These are phyloP conservation scores for Yamadazyma atmosphaerica DNA, from an alignment of 1,139 yeast genomes.

Conservation along the genomic window DNA sequence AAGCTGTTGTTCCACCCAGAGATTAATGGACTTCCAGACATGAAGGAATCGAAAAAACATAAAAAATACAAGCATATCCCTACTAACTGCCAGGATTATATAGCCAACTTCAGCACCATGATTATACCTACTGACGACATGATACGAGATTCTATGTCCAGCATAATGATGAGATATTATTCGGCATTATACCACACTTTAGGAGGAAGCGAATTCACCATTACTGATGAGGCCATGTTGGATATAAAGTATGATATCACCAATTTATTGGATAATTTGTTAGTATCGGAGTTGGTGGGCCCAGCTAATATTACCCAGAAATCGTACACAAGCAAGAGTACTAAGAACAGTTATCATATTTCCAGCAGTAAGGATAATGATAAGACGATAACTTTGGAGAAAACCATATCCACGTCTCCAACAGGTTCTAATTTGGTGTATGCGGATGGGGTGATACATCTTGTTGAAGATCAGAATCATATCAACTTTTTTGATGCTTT, in stretches of 20 bases:
- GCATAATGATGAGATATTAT: constrained; percentile 31
- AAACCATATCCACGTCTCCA: constrained; percentile 16
- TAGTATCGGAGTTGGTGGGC: constrained; percentile 29
- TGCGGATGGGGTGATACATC: constrained; percentile 64
- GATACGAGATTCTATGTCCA: constrained; percentile 26
- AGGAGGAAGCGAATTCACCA: constrained; percentile 19
- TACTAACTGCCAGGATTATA: constrained; percentile 28
- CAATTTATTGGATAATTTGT: constrained; percentile 25
- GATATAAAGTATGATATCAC: constrained; percentile 34
- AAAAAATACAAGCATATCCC: constrained; percentile 21
- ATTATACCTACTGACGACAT: constrained; percentile 37
- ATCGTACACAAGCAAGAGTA: constrained; percentile 11
- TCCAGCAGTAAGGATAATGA: constrained; percentile 6
- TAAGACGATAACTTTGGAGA: constrained; percentile 15
- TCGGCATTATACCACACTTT: constrained; percentile 26
- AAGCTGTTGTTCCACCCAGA: constrained; percentile 27
- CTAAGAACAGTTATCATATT: constrained; percentile 5
- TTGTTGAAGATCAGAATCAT: constrained; percentile 35
- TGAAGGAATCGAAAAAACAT: constrained; percentile 4
- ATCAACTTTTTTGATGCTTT: constrained; percentile 31
- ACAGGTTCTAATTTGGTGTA: constrained; percentile 42
- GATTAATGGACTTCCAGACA: neutral
- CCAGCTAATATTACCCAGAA: constrained; percentile 29
- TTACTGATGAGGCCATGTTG: constrained; percentile 32
- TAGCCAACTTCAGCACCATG: constrained; percentile 28